A percentile compares a stretch with the other conserved stretches of the same genome.
Evolutionary conservation across 73 alveolate species (phyloP).

Genomic region (Stentor roeselii): DNA sequence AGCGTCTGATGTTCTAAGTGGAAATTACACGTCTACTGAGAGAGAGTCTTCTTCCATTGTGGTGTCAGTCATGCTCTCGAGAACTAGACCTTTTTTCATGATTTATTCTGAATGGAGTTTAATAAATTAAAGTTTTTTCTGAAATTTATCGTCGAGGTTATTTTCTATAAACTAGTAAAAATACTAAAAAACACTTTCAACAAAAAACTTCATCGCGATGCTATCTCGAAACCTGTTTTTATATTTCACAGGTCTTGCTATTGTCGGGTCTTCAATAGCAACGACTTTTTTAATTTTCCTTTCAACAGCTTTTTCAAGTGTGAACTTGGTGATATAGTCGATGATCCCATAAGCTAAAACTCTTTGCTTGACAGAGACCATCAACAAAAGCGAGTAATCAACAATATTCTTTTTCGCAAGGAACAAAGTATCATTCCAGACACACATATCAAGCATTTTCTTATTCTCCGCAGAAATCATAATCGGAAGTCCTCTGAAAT

Average conservation of each 20-base stretch:
- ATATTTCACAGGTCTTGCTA: constrained; percentile 69
- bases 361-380: constrained; percentile 50
- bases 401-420: constrained; percentile 25
- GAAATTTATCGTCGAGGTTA: too few species aligned
- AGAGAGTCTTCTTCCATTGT: constrained; percentile 26
- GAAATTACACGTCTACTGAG: constrained; percentile 24
- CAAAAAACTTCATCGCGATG: constrained; percentile 26
- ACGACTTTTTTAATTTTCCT: constrained; percentile 52
- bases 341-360: constrained; percentile 71
- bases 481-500: constrained; percentile 13
- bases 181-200: neutral
- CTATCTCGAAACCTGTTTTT: constrained; percentile 61
- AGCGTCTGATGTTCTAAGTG: constrained; percentile 12
- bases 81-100: neutral
- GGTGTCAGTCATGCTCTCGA: neutral
- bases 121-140: too few species aligned
- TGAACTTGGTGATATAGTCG: constrained; percentile 69
- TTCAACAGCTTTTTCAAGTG: constrained; percentile 73
- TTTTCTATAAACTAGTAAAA: too few species aligned
- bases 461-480: neutral
- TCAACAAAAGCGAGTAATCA: constrained; percentile 46
- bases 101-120: too few species aligned
- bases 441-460: constrained; percentile 7
- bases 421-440: constrained; percentile 28
- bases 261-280: constrained; percentile 54